Percentiles rank a stretch among this genome's conserved stretches.
Conservation (phyloP, 1,284 basidiomycete species). For the Pseudomicrostroma phylloplanum region DNA sequence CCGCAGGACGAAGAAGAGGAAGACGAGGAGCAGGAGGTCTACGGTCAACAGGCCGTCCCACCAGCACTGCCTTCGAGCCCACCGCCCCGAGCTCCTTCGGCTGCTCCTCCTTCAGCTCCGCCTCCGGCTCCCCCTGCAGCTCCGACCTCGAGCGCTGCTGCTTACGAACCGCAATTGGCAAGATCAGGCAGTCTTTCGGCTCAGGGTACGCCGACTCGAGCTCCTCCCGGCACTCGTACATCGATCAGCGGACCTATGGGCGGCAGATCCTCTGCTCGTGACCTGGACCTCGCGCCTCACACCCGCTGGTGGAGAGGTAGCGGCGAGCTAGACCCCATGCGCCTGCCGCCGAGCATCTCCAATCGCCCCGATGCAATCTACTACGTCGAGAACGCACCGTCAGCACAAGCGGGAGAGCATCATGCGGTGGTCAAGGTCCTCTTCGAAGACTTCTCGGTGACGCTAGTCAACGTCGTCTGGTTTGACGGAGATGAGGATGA, state of each 20-base stretch:
- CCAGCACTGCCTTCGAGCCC: conserved; percentile 13
- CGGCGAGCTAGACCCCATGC: conserved; percentile 19
- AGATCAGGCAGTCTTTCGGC: too few relatives aligned
- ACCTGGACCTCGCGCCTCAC: conserved; percentile 37
- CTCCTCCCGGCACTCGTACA: neutral
- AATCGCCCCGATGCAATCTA: conserved; percentile 29
- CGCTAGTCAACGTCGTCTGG: conserved; percentile 25
- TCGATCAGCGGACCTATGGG: conserved; percentile 6
- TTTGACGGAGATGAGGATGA: conserved; percentile 33
- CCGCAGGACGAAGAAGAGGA: neutral
- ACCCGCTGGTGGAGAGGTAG: conserved; percentile 41
- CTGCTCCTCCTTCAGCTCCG: conserved; percentile 72
- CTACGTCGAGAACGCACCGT: neutral
- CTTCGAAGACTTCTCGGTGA: conserved; percentile 39
- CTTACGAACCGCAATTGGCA: neutral
- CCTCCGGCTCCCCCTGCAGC: conserved; percentile 60
- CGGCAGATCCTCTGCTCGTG: conserved; percentile 22
- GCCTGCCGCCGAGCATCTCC: conserved; percentile 32
- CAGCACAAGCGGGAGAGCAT: neutral
- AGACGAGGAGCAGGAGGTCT: conserved; percentile 10
- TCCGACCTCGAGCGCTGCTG: conserved; percentile 3
- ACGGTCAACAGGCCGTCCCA: conserved; percentile 11
- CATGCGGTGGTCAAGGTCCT: conserved; percentile 20
- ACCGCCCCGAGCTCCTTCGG: conserved; percentile 64
- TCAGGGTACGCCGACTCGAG: too few relatives aligned